Conservation (phyloP, 345 rosid genomes). For the Salix koriyanagi region DNA sequence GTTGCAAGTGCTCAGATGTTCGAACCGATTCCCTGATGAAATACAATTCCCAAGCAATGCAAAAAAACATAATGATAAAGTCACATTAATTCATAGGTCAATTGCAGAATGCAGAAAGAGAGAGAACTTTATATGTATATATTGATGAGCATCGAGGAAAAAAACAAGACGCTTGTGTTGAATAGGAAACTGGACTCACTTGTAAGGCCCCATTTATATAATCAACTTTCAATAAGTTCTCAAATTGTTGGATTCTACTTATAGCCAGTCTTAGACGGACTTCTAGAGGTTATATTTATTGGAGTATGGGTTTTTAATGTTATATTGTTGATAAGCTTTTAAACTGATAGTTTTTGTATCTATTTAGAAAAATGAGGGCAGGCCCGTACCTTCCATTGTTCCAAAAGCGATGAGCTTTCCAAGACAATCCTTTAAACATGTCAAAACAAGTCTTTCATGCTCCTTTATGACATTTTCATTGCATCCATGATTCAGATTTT, state of each 20-base stretch:
- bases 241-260: neutral
- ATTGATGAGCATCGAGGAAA: neutral
- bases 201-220: neutral
- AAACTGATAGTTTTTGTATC: neutral
- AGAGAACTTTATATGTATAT: neutral
- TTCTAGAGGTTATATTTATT: neutral
- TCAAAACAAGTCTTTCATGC: slow-evolving; percentile 43
- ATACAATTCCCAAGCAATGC: neutral
- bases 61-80: neutral
- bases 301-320: neutral
- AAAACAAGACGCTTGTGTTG: neutral
- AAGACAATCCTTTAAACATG: slow-evolving; percentile 36
- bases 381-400: slow-evolving; percentile 28
- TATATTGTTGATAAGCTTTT: neutral
- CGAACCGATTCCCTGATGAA: neutral
- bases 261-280: neutral
- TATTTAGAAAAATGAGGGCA: neutral
- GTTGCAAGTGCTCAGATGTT: neutral
- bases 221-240: neutral
- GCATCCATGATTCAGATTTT: neutral
- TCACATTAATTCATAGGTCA: neutral
- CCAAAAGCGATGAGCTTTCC: slow-evolving; percentile 23
- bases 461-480: slow-evolving; percentile 9
- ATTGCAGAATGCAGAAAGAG: neutral
- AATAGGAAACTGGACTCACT: neutral